These are phyloP conservation scores for Epichloe hybrida DNA, from an alignment of 2,329 filamentous ascomycete species.

Conservation along the genomic window DNA sequence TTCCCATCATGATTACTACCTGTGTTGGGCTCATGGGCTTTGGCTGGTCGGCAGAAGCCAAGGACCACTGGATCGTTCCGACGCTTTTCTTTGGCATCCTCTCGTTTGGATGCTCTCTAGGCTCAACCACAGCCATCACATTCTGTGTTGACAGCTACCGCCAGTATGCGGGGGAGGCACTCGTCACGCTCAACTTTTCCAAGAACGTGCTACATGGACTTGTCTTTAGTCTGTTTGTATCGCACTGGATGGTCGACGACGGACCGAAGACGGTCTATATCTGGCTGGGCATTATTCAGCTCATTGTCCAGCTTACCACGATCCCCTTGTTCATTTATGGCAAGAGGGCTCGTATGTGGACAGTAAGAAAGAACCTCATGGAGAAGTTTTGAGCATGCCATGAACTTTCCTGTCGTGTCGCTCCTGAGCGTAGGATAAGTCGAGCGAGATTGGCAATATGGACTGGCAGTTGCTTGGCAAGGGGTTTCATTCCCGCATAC, in stretches of 20 bases:
- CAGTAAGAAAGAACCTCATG: conserved; percentile 72
- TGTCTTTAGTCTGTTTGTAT: conserved; percentile 79
- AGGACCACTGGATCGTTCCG: conserved; percentile 77
- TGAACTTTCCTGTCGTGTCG: too few relatives aligned
- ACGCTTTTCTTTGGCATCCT: conserved; percentile 87
- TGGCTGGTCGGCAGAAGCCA: conserved; percentile 73
- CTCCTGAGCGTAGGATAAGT: background rate
- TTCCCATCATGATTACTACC: conserved; percentile 66
- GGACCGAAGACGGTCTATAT: conserved; percentile 70
- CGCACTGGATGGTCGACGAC: conserved; percentile 63
- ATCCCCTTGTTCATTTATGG: conserved; percentile 93
- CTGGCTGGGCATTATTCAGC: conserved; percentile 73
- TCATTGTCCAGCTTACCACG: conserved; percentile 58
- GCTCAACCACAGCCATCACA: conserved; percentile 82
- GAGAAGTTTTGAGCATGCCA: conserved; percentile 44
- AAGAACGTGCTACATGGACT: conserved; percentile 91
- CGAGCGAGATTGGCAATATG: background rate
- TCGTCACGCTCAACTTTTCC: conserved; percentile 87
- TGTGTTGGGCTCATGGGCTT: conserved; percentile 85
- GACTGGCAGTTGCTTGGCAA: background rate
- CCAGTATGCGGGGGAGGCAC: conserved; percentile 83
- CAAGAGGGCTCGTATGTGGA: conserved; percentile 90
- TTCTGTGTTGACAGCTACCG: conserved; percentile 90
- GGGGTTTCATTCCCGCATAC: too few relatives aligned
- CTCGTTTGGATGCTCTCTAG: conserved; percentile 82